Evolutionary conservation across 768 basidiomycete species (phyloP), one percentile per base, ranked within the genome.

Genomic region (Lentinula lateritia): DNA sequence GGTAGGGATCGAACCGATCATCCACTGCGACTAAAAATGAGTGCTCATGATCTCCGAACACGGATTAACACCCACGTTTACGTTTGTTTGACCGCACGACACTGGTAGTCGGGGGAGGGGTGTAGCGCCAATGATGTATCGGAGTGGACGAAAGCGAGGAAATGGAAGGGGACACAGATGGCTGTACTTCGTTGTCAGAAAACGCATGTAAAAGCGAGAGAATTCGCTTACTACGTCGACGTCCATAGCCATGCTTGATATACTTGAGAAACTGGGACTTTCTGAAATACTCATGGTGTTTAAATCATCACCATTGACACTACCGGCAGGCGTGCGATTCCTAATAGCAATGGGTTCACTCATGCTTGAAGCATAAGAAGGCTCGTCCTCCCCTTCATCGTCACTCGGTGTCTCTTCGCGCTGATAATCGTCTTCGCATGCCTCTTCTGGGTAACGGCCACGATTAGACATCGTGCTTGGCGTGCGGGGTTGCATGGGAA

Each of bases 1-100:
- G 87, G 73, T 93, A 93, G 53, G 91, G 91, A 70, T 93, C 91
- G 70, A 89, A 93, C 9, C 91, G 86, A 70, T 93, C 91, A 60
- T 92, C 91, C 64, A 90, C 90, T 91, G 66, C 8, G 54, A 48
- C n/a, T 15, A 48, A 15, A 32, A 28, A 57, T 46, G 2, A 55
- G 15, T 42, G 39, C 4, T 42, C 16, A 42, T 20, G 23, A 52
- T 35, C 18, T 58, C 41, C 13, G 53, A 18, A 32, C 13, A 42
- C 36, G 7, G 23, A 18, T 28, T 7, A 43, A 52, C 52, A 73
- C 82, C 67, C 68, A 90, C 91, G 72, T 83, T 93, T 93, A 53
- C 91, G 86, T 72, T 93, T 93, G 68, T 88, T 92, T 15, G 85
- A 86, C 53, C 91, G 85, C 28, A 90, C 84, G 42, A 86, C 87